A percentile compares a stretch with the other conserved stretches of the same genome.
Evolutionary conservation across 2,329 filamentous ascomycete species (phyloP).

Genomic region (Escovopsis weberi): DNA sequence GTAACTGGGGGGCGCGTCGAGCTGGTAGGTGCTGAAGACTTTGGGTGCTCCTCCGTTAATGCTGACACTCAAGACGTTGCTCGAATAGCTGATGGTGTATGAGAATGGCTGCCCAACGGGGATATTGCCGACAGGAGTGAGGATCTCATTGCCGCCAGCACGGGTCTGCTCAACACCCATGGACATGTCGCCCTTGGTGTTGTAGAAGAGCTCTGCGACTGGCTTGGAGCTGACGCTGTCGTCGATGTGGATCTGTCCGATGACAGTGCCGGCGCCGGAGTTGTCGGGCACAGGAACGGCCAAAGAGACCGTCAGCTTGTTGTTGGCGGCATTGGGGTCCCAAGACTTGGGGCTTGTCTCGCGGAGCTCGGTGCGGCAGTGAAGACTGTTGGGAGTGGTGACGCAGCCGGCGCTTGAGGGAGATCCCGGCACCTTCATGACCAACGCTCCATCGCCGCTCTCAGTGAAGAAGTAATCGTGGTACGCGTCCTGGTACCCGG

Average conservation of each 20-base stretch:
- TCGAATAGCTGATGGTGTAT: slow-evolving; percentile 24
- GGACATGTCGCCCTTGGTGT: slow-evolving; percentile 16
- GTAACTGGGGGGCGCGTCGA: slow-evolving; percentile 18
- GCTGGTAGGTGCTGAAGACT: slow-evolving; percentile 14
- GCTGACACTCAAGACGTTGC: slow-evolving; percentile 16
- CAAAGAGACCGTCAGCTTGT: slow-evolving; percentile 9
- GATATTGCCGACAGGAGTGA: slow-evolving; percentile 18
- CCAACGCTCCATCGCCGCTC: slow-evolving; percentile 17
- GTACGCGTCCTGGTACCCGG: slow-evolving; percentile 14
- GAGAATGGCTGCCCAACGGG: slow-evolving; percentile 18
- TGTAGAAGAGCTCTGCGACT: slow-evolving; percentile 25
- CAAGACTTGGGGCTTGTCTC: slow-evolving; percentile 19
- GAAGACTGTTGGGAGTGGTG: slow-evolving; percentile 23
- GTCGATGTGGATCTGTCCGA: slow-evolving; percentile 26
- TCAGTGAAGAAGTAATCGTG: slow-evolving; percentile 21
- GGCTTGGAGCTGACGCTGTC: slow-evolving; percentile 22
- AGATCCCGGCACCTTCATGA: slow-evolving; percentile 25
- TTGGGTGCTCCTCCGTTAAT: slow-evolving; percentile 15
- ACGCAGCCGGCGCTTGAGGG: slow-evolving; percentile 18
- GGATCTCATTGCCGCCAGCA: slow-evolving; percentile 15
- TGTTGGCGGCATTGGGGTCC: slow-evolving; percentile 15
- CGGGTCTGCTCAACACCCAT: slow-evolving; percentile 22
- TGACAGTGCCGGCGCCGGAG: slow-evolving; percentile 20
- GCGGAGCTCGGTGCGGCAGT: slow-evolving; percentile 28
- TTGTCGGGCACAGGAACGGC: slow-evolving; percentile 12